A percentile compares a stretch with the other conserved stretches of the same genome.
Evolutionary conservation across 2,329 filamentous ascomycete genomes (phyloP).

Genomic region (Neophaeococcomyces mojaviensis): DNA sequence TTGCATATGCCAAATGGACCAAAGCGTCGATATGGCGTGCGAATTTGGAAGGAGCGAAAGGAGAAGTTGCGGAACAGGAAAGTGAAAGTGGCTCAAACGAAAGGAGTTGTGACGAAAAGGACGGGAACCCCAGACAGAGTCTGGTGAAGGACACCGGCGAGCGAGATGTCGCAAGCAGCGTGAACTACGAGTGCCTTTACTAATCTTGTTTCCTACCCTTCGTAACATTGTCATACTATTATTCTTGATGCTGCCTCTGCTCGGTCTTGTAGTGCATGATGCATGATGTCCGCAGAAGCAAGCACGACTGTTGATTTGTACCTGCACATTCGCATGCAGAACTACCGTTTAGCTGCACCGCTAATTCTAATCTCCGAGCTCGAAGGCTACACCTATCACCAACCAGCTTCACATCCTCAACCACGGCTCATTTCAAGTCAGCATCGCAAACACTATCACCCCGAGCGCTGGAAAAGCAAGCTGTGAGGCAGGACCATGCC

Average conservation of each 20-base stretch:
- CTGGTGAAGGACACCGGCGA: background rate
- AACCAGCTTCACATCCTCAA: slow-evolving; percentile 6
- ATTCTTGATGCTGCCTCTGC: too few relatives aligned
- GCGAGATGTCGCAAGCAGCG: background rate
- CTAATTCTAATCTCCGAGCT: slow-evolving; percentile 9
- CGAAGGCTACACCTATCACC: background rate
- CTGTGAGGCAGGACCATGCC: slow-evolving; percentile 17
- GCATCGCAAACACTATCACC: slow-evolving; percentile 26
- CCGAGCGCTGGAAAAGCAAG: slow-evolving; percentile 32
- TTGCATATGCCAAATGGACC: background rate
- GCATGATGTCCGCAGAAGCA: background rate
- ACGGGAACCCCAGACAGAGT: background rate
- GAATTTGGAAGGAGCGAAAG: background rate
- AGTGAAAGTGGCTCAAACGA: background rate
- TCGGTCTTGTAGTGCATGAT: background rate
- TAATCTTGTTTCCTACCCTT: background rate
- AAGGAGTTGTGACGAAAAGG: background rate
- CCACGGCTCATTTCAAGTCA: slow-evolving; percentile 17
- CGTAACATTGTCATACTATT: background rate
- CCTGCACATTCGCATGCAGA: background rate
- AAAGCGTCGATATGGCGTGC: background rate
- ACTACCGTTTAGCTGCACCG: slow-evolving; percentile 1
- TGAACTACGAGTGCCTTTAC: background rate
- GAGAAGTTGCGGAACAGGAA: background rate
- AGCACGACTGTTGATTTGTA: background rate